phyloP scores from a whole-genome alignment of 2,329 filamentous ascomycete genomes.

The Helicocarpus griseus region DNA sequence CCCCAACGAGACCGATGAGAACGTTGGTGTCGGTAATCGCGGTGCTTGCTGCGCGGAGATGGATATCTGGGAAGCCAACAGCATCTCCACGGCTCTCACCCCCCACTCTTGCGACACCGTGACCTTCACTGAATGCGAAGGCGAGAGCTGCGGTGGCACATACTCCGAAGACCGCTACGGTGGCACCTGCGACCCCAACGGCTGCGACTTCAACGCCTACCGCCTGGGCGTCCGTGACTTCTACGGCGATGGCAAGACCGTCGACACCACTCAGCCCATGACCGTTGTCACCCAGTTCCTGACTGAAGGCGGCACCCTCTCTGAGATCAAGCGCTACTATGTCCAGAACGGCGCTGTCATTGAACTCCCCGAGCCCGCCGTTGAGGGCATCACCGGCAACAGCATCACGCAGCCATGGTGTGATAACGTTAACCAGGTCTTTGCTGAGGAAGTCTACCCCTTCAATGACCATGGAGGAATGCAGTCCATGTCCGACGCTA shows the following conservation, averaged over 20 bases:
- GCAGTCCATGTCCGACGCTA: conserved; percentile 41
- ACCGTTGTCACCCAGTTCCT: conserved; percentile 56
- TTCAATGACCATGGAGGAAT: conserved; percentile 46
- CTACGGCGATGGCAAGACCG: conserved; percentile 46
- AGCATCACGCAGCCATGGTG: conserved; percentile 47
- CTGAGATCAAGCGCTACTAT: conserved; percentile 50
- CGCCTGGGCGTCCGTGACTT: conserved; percentile 51
- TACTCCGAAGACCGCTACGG: conserved; percentile 42
- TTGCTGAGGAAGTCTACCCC: conserved; percentile 21
- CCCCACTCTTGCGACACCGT: conserved; percentile 48
- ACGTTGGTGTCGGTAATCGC: conserved; percentile 38
- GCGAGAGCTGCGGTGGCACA: conserved; percentile 40
- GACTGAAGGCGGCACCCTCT: conserved; percentile 34
- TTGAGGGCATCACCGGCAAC: conserved; percentile 38
- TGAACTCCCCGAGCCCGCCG: conserved; percentile 38
- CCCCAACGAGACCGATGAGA: conserved; percentile 40
- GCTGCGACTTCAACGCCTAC: conserved; percentile 57
- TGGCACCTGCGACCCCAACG: conserved; percentile 53
- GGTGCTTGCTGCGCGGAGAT: conserved; percentile 55
- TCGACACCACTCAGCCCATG: conserved; percentile 48
- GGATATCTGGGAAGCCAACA: conserved; percentile 58
- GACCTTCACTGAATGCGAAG: conserved; percentile 31
- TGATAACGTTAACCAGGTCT: conserved; percentile 40
- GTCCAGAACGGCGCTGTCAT: conserved; percentile 49
- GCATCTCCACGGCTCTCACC: conserved; percentile 49